Base-by-base conservation (phyloP, 495 filamentous ascomycete genomes). In the Hyaloscypha bicolor region DNA sequence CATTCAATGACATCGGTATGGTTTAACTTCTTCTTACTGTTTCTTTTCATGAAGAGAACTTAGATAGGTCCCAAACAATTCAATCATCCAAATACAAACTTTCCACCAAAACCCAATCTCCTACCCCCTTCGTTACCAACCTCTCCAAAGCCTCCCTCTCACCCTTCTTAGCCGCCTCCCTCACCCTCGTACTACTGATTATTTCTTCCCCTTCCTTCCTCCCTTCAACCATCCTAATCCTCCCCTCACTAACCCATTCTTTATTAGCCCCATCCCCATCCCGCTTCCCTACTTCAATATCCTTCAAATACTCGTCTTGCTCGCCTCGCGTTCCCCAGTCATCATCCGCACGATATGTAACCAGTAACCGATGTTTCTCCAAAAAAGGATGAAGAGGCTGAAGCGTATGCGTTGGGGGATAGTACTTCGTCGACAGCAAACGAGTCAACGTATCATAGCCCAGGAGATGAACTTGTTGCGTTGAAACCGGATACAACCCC, bases 371-470 rank as follows among this genome's bases (percentile, higher is more conserved):
- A 71, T 95, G 89, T 29, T 83, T 83, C 19, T 80, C 78, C 68
- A 97, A 91, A 67, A 97, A 90, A 0, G 85, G 84, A 31, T 78
- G 81, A 3, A 99, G 79, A 0, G 86, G 82, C 16, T 80, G 77
- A 6, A 90, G 77, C 0, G 76, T 82, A 70, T 85, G 76, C 0
- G 78, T 73, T 0, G 80, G 84, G 1, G 85, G 82, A 74, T 99
- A 99, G 76, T 98, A 98, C 73, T 91, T 94, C 0, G 89, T 77
- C 66, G 93, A 81, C 73, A 97, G 87, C 61, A 97, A 88, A 31
- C 94, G 87, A 22, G 92, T 88, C 35, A 97, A 74, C 0, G 94
- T 97, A 78, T 99, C 94, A 72, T 87, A 97, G 35, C 94, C 94
- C 0, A 87, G 88, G 21, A 99, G 83, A 78, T 95, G 92, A 22